Conservation (phyloP, 2,329 filamentous ascomycete genomes). For the Colletotrichum camelliae region DNA sequence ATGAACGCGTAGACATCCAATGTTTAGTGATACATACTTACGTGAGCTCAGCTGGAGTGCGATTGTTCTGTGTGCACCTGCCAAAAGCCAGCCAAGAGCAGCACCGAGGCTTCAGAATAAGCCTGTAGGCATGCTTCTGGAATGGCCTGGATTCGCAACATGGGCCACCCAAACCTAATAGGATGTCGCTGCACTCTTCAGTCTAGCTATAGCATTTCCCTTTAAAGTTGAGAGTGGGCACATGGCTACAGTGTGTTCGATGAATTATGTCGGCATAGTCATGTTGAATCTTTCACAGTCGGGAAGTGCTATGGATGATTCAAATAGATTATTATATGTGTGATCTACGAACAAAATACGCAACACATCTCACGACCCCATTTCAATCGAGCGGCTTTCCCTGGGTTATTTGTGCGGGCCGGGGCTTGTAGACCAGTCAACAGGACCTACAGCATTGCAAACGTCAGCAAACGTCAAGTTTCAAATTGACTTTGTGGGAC, state of each 20-base stretch:
- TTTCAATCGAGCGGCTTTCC: background rate
- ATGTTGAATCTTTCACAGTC: background rate
- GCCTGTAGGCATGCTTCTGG: background rate
- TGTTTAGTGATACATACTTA: background rate
- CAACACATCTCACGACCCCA: background rate
- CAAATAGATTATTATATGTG: background rate
- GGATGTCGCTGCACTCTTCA: background rate
- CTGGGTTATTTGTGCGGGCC: background rate
- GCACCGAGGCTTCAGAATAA: background rate
- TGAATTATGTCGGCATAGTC: background rate
- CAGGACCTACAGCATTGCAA: background rate
- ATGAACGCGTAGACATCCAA: background rate
- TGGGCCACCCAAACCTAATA: background rate
- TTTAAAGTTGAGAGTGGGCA: background rate
- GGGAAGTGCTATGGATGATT: background rate
- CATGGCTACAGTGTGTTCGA: background rate
- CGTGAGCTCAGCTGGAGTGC: background rate
- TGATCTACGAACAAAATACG: background rate
- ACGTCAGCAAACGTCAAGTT: background rate
- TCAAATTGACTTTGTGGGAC: background rate
- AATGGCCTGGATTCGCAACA: background rate
- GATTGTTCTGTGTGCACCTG: background rate
- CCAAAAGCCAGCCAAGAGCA: background rate
- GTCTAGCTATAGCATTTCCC: accelerated
- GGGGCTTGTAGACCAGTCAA: background rate